Conservation (phyloP, 2,329 filamentous ascomycete genomes). For the Epichloe coenophiala region DNA sequence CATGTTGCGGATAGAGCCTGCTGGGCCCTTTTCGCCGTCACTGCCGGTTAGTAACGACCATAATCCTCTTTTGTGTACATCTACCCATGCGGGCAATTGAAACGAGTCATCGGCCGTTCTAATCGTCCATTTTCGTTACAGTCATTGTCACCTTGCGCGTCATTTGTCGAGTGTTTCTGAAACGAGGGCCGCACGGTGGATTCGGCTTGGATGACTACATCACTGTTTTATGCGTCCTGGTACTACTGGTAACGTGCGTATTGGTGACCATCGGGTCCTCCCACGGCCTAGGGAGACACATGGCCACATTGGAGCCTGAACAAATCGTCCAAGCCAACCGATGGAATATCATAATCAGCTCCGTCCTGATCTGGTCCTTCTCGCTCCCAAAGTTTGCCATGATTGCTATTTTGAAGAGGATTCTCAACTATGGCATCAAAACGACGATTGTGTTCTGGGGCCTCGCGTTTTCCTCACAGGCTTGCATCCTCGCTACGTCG, state of each 20-base stretch:
- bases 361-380: constrained; percentile 14
- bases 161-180: constrained; percentile 9
- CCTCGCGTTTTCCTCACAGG: constrained; percentile 12
- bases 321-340: constrained; percentile 9
- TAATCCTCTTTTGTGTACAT: background rate
- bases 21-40: constrained; percentile 14
- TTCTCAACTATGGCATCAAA: constrained; percentile 13
- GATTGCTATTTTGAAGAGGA: constrained; percentile 14
- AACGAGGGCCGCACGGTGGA: constrained; percentile 10
- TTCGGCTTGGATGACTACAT: constrained; percentile 14
- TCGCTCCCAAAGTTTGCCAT: constrained; percentile 16
- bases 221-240: constrained; percentile 9
- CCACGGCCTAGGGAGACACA: constrained; percentile 12
- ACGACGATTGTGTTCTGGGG: constrained; percentile 13
- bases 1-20: constrained; percentile 11
- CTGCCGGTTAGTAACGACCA: constrained; percentile 6
- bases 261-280: constrained; percentile 11
- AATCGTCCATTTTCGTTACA: background rate
- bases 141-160: constrained; percentile 12
- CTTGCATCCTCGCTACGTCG: constrained; percentile 12
- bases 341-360: constrained; percentile 14
- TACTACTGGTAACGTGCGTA: constrained; percentile 12
- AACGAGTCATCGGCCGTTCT: background rate
- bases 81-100: background rate
- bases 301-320: constrained; percentile 3